Conservation (phyloP, 179 eudicot genomes). For the Camellia oleifera region DNA sequence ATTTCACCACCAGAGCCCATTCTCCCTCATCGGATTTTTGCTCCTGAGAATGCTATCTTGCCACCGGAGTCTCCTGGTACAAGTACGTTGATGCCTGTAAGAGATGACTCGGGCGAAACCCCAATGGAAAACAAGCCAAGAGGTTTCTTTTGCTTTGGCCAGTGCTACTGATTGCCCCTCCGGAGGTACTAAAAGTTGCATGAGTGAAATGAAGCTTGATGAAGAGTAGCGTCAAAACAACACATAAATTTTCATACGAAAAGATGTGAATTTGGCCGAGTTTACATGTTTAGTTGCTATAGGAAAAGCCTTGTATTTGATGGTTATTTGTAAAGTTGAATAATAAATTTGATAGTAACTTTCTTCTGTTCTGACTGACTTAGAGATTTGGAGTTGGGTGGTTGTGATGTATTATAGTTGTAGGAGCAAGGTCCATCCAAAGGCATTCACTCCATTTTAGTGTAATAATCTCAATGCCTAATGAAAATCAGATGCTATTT, state of each 20-base stretch:
- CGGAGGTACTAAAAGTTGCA: no score
- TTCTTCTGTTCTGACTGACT: neutral
- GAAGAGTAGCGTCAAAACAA: neutral
- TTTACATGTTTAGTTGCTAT: neutral
- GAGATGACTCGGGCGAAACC: slow-evolving; percentile 55
- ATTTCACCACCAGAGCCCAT: slow-evolving; percentile 59
- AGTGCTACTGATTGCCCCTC: slow-evolving; percentile 39
- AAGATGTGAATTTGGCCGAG: neutral
- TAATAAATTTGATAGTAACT: neutral
- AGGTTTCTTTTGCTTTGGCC: slow-evolving; percentile 60
- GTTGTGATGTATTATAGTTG: slow-evolving; percentile 31
- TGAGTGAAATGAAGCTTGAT: neutral
- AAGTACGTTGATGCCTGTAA: slow-evolving; percentile 65
- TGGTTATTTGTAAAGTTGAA: slow-evolving; percentile 9
- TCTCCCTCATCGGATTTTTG: slow-evolving; percentile 57
- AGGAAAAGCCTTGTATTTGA: neutral
- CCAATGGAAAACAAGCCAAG: slow-evolving; percentile 48
- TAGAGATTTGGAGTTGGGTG: slow-evolving; percentile 24
- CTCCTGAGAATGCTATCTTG: slow-evolving; percentile 57
- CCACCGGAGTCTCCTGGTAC: slow-evolving; percentile 93
- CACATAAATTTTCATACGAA: neutral
- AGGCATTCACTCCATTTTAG: slow-evolving; percentile 26
- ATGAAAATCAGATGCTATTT: slow-evolving; percentile 5
- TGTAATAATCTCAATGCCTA: slow-evolving; percentile 15
- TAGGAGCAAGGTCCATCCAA: slow-evolving; percentile 39